A percentile compares a stretch with the other conserved stretches of the same genome.
phyloP scores from a whole-genome alignment of 1,284 basidiomycete species.

The Rugosomyces carneus region DNA sequence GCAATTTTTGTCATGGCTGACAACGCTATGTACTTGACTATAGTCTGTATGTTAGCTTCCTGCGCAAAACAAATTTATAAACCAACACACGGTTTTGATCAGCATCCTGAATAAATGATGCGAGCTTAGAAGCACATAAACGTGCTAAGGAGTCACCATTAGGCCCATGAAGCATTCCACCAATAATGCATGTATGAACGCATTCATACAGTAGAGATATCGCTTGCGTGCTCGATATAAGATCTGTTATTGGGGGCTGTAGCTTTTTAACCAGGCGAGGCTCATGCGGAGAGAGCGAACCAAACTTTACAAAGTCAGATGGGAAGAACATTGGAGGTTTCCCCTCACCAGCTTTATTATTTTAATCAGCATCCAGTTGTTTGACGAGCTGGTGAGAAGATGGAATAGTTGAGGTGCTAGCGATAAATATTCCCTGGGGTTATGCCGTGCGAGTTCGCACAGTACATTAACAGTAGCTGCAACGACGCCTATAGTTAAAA shows the following conservation, averaged over 20 bases:
- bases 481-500: slow-evolving; percentile 66
- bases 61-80: neutral
- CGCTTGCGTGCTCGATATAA: slow-evolving; percentile 94
- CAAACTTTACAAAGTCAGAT: slow-evolving; percentile 57
- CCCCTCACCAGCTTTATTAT: slow-evolving; percentile 84
- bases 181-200: slow-evolving; percentile 96
- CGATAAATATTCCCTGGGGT: slow-evolving; percentile 74
- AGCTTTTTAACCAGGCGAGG: slow-evolving; percentile 92
- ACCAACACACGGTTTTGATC: slow-evolving; percentile 89
- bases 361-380: slow-evolving; percentile 99
- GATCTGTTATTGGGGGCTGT: slow-evolving; percentile 86
- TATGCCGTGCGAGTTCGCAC: slow-evolving; percentile 83
- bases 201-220: slow-evolving; percentile 97
- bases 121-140: slow-evolving; percentile 91
- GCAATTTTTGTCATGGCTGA: slow-evolving; percentile 95
- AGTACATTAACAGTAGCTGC: slow-evolving; percentile 91
- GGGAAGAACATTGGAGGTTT: slow-evolving; percentile 7
- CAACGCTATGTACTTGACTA: slow-evolving; percentile 95
- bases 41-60: slow-evolving; percentile 4
- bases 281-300: slow-evolving; percentile 85
- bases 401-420: slow-evolving; percentile 93
- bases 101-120: slow-evolving; percentile 84
- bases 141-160: slow-evolving; percentile 80
- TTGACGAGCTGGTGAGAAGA: slow-evolving; percentile 89
- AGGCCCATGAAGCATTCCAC: slow-evolving; percentile 86